Percentiles rank a stretch among this genome's conserved stretches.
Conservation (phyloP, 2,329 filamentous ascomycete genomes). For the Pseudocercospora crystallina region DNA sequence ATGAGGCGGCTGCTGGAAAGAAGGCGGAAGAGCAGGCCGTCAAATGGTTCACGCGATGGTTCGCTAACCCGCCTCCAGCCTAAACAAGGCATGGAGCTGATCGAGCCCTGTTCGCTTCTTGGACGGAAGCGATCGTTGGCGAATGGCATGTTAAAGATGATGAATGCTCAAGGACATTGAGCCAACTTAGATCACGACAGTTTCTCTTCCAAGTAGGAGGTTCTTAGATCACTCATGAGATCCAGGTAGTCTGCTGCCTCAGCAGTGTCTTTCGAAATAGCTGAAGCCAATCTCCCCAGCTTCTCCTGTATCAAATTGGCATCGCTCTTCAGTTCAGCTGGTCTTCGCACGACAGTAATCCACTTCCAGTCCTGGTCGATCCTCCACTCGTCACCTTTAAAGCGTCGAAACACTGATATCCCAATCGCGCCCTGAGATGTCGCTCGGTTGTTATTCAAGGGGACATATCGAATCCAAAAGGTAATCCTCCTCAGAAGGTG, state of each 20-base stretch:
- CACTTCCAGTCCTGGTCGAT: conserved; percentile 29
- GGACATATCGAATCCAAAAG: conserved; percentile 32
- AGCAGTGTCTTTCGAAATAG: conserved; percentile 14
- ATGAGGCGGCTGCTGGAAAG: conserved; percentile 36
- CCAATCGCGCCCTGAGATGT: conserved; percentile 26
- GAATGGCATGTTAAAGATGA: neutral
- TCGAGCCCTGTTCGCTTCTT: too few species aligned
- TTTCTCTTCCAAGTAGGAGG: conserved; percentile 19
- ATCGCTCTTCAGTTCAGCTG: conserved; percentile 23
- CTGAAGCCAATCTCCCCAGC: conserved; percentile 10
- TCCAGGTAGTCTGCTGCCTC: conserved; percentile 20
- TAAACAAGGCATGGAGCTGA: neutral
- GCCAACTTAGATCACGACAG: neutral
- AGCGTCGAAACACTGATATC: conserved; percentile 18
- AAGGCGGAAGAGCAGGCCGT: conserved; percentile 41
- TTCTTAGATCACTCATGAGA: conserved; percentile 22
- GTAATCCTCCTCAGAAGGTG: conserved; percentile 20
- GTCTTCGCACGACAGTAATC: conserved; percentile 31
- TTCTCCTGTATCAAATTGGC: conserved; percentile 24
- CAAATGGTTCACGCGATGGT: conserved; percentile 39
- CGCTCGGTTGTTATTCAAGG: conserved; percentile 13
- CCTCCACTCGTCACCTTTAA: conserved; percentile 19
- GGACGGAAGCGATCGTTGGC: neutral
- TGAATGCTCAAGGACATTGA: too few species aligned
- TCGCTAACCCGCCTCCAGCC: conserved; percentile 20